These are phyloP conservation scores for Vitis riparia DNA, from an alignment of 164 flowering plant species.

Conservation along the genomic window DNA sequence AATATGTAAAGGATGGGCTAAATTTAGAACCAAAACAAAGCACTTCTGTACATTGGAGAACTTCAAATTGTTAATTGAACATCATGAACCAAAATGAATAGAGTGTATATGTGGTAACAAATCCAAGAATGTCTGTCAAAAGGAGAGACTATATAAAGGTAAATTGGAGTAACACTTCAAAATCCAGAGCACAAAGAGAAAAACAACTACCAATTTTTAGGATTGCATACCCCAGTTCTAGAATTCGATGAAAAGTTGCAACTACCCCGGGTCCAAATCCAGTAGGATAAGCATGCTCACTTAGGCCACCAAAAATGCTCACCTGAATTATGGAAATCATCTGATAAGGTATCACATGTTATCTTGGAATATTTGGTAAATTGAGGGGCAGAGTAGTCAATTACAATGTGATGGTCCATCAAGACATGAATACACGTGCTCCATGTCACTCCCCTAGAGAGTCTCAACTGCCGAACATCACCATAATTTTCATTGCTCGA, in stretches of 20 bases:
- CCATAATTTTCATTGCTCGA: constrained; percentile 17
- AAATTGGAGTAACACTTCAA: no score
- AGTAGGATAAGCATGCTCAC: constrained; percentile 44
- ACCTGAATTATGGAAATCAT: constrained; percentile 41
- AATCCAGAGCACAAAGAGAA: not conserved
- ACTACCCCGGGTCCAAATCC: constrained; percentile 75
- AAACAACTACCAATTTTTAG: not conserved
- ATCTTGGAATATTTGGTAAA: not conserved
- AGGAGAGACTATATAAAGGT: no score
- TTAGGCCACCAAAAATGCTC: constrained; percentile 43
- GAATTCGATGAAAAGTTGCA: constrained; percentile 82
- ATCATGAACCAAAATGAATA: no score
- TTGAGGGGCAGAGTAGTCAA: constrained; percentile 1
- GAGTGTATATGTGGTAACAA: no score
- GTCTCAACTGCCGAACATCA: constrained; percentile 22
- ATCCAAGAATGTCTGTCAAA: no score
- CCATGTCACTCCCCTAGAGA: constrained; percentile 17
- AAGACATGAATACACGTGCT: constrained; percentile 56
- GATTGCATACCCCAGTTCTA: constrained; percentile 51
- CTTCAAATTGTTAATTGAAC: no score
- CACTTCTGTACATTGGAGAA: no score
- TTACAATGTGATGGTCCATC: constrained; percentile 51
- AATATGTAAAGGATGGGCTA: no score
- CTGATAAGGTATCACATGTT: constrained; percentile 10
- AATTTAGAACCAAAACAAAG: no score